Evolutionary conservation across 2,329 filamentous ascomycete genomes (phyloP).

Genomic region (Cercospora brassicicola): DNA sequence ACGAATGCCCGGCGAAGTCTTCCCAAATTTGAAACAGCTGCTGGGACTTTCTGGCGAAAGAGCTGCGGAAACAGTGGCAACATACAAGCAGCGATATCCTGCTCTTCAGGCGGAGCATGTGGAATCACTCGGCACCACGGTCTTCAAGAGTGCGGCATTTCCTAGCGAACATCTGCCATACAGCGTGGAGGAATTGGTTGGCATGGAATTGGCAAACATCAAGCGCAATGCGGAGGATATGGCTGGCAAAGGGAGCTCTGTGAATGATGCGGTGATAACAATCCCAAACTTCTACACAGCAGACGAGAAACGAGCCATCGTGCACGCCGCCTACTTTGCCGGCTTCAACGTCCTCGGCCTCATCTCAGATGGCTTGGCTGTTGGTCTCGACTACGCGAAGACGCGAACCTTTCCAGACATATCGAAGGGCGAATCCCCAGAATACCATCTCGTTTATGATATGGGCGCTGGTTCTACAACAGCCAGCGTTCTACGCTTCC

Average conservation of each 20-base stretch:
- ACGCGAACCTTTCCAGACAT: slow-evolving; percentile 83
- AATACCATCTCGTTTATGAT: slow-evolving; percentile 91
- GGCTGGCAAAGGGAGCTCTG: slow-evolving; percentile 70
- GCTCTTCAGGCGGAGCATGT: slow-evolving; percentile 67
- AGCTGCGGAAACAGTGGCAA: slow-evolving; percentile 60
- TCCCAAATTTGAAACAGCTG: slow-evolving; percentile 87
- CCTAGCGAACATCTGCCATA: slow-evolving; percentile 64
- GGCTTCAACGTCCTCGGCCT: slow-evolving; percentile 82
- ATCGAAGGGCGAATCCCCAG: slow-evolving; percentile 78
- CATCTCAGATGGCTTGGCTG: slow-evolving; percentile 85
- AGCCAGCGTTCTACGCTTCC: slow-evolving; percentile 85
- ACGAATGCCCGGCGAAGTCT: slow-evolving; percentile 89
- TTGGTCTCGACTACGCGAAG: slow-evolving; percentile 93
- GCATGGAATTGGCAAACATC: slow-evolving; percentile 93
- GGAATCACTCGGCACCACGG: slow-evolving; percentile 64
- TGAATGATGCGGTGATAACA: slow-evolving; percentile 84
- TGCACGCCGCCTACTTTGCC: slow-evolving; percentile 81
- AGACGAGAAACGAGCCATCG: slow-evolving; percentile 84
- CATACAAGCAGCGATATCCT: slow-evolving; percentile 76
- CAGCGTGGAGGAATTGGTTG: slow-evolving; percentile 86
- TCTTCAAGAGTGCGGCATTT: slow-evolving; percentile 78
- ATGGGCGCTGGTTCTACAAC: slow-evolving; percentile 96
- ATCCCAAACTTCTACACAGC: slow-evolving; percentile 86
- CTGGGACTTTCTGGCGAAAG: slow-evolving; percentile 63
- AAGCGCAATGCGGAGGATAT: slow-evolving; percentile 82